These are phyloP conservation scores for Penicillium subrubescens DNA, from an alignment of 495 filamentous ascomycete species.

Conservation along the genomic window DNA sequence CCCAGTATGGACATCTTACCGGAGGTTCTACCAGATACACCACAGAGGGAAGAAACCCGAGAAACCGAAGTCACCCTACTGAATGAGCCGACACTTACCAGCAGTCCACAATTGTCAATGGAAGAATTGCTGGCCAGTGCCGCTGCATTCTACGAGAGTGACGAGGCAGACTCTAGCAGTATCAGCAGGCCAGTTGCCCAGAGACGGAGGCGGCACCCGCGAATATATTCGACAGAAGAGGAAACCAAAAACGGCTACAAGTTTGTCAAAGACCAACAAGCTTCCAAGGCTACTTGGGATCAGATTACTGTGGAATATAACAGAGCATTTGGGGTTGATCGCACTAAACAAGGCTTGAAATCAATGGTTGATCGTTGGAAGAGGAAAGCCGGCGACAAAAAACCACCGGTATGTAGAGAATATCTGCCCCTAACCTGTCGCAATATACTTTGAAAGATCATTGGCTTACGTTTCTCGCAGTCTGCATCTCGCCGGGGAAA, in stretches of 20 bases:
- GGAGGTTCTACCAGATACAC: neutral
- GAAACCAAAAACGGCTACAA: neutral
- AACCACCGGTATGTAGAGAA: neutral
- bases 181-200: neutral
- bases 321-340: neutral
- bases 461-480: neutral
- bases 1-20: neutral
- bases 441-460: neutral
- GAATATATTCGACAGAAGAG: neutral
- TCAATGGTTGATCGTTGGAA: neutral
- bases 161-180: neutral
- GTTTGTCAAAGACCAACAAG: neutral
- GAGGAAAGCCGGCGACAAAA: neutral
- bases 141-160: neutral
- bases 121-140: neutral
- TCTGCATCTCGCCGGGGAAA: neutral
- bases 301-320: neutral
- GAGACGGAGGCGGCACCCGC: neutral
- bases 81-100: neutral
- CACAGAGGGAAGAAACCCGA: neutral
- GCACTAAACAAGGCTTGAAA: neutral
- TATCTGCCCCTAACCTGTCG: neutral
- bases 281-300: neutral
- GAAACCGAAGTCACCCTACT: neutral
- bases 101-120: neutral